Conservation (phyloP, 441 rosid genomes). For the Adansonia gregorii region DNA sequence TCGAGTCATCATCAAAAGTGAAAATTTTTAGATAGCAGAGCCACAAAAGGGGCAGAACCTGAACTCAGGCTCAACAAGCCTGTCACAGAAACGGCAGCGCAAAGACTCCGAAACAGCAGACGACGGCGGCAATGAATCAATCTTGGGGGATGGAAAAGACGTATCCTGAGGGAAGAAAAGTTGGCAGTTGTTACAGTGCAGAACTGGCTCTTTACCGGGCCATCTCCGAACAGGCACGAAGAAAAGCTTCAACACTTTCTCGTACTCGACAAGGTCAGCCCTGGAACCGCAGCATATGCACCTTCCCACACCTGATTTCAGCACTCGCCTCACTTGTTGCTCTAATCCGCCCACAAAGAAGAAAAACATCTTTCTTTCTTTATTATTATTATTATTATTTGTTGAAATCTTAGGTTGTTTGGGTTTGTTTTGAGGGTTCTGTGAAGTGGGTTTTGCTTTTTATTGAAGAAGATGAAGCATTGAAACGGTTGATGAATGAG, state of each 20-base stretch:
- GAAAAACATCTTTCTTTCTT: constrained; percentile 56
- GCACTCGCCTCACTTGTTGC: constrained; percentile 72
- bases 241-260: constrained; percentile 78
- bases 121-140: constrained; percentile 9
- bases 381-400: no score
- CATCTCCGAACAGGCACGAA: constrained; percentile 52
- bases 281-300: constrained; percentile 72
- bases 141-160: constrained; percentile 30
- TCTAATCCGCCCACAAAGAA: constrained; percentile 84
- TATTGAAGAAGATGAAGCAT: neutral
- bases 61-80: constrained; percentile 57
- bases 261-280: constrained; percentile 85
- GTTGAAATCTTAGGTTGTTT: no score
- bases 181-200: constrained; percentile 62
- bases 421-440: neutral
- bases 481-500: neutral
- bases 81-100: constrained; percentile 59
- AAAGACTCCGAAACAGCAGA: constrained; percentile 29
- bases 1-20: neutral
- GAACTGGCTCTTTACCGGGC: constrained; percentile 39
- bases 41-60: constrained; percentile 83
- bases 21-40: constrained; percentile 48
- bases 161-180: constrained; percentile 62
- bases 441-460: neutral
- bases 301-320: constrained; percentile 64